Conservation (phyloP, 140 eudicot genomes). For the Flaveria floridana region DNA sequence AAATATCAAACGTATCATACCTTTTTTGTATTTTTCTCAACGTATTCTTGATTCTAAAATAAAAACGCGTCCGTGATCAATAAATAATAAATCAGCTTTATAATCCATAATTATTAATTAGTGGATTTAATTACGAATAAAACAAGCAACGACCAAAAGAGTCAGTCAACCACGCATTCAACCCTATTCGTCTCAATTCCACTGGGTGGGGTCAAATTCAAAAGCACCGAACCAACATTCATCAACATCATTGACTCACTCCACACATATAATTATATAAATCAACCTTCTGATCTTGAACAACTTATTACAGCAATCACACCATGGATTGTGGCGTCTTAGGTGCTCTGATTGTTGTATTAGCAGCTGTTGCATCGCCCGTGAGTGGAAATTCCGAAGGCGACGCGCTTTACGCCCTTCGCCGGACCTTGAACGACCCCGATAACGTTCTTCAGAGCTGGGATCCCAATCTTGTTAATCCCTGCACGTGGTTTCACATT, state of each 20-base stretch:
- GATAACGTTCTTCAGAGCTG: slow-evolving; percentile 87
- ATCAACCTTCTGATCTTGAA: slow-evolving; percentile 6
- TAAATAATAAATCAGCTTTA: too few species aligned
- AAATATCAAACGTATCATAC: too few species aligned
- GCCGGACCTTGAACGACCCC: slow-evolving; percentile 76
- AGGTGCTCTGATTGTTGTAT: slow-evolving; percentile 23
- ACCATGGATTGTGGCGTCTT: slow-evolving; percentile 21
- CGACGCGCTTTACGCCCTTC: slow-evolving; percentile 78
- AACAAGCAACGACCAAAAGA: not conserved
- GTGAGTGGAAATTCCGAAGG: slow-evolving; percentile 71
- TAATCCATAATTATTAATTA: too few species aligned
- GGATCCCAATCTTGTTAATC: slow-evolving; percentile 85
- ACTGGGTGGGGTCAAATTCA: not conserved
- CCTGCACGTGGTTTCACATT: slow-evolving; percentile 91
- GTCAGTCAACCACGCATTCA: not conserved
- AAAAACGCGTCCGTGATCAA: too few species aligned
- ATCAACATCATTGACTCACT: slow-evolving; percentile 11
- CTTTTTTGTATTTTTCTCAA: too few species aligned
- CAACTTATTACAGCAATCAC: too few species aligned
- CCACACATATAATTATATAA: slow-evolving; percentile 22
- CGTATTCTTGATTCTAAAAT: too few species aligned
- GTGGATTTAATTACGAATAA: not conserved
- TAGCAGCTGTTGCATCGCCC: slow-evolving; percentile 18
- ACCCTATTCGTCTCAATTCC: slow-evolving; percentile 2
- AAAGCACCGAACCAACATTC: slow-evolving; percentile 23